Base-by-base conservation (phyloP, 2,329 filamentous ascomycete species). In the Fusarium sp. region DNA sequence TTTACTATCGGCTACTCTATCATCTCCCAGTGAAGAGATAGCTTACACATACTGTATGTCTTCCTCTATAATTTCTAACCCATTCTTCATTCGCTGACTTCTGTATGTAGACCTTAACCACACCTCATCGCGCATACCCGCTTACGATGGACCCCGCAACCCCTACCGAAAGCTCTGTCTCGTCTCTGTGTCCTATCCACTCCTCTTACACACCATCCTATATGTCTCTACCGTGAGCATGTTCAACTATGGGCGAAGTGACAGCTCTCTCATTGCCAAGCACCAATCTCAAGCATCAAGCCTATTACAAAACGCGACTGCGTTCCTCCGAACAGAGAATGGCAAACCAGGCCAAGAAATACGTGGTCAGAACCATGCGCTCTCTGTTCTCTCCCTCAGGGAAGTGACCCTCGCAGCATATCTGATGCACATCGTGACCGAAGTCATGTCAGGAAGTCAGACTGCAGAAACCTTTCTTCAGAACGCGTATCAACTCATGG, bases 361-460 rank as follows among this genome's bases (percentile, higher is more conserved):
- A 1, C 3, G 4, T n/a, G 7, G 35, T 5, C 54, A 27, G 34
- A 58, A 4, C 34, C 54, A 58, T 14, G 35, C 16, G 7, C 16
- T 58, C 5, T 58, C 56, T 8, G 34, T 58, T 9, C 56, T 58
- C n/a, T 58, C 56, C 4, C 56, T 58, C 0, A 13, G 56, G 4
- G 65, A 67, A 29, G 65, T 67, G 2, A 59, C 52, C n/a, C 65
- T 67, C 9, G 65, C 65, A 7, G 65, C 65, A 22, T 64, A 47
- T 8, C 54, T 67, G 35, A 64, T 67, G 65, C 52, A 59, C 20
- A 64, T 67, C 2, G 65, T 57, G 20, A 47, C 65, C 34, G 65
- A 67, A 31, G 65, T 67, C 34, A 67, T 67, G 65, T 64, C 60
- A 5, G 65, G 60, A 6, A 67, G 65, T 14, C 34, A 67, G 20